These are phyloP conservation scores for Moesziomyces sp. DNA, from an alignment of 1,284 basidiomycete species.

Conservation along the genomic window DNA sequence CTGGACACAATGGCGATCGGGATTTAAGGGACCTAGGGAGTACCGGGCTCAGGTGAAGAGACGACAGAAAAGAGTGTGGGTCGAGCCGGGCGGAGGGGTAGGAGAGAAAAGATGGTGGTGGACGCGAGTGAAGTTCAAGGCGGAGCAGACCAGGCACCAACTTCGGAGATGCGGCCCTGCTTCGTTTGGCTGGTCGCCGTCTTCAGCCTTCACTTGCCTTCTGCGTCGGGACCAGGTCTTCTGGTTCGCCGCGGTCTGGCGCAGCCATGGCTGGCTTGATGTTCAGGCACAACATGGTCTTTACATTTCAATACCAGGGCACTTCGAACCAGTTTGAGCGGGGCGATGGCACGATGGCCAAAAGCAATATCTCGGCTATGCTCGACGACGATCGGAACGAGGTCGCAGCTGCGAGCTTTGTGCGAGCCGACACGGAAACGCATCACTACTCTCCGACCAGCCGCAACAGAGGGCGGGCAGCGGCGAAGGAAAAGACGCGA, in stretches of 20 bases:
- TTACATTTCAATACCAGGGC: no score
- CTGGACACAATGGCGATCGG: conserved; percentile 4
- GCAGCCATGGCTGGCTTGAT: neutral
- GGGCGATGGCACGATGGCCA: no score
- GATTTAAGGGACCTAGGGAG: neutral
- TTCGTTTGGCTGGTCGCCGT: no score
- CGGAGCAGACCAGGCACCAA: neutral
- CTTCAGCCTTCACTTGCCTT: no score
- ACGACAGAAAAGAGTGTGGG: neutral
- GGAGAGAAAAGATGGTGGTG: conserved; percentile 12
- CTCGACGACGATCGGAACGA: conserved; percentile 29
- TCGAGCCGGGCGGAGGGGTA: neutral
- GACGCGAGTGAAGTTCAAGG: conserved; percentile 1
- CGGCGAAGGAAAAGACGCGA: conserved; percentile 1
- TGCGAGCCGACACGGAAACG: neutral
- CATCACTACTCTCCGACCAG: neutral
- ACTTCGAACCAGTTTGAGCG: no score
- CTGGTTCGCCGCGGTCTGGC: neutral
- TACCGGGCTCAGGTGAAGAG: no score
- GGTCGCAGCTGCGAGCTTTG: no score
- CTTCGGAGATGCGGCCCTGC: conserved; percentile 7
- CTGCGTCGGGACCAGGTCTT: neutral
- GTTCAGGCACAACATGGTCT: conserved; percentile 8
- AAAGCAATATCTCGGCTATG: conserved; percentile 20
- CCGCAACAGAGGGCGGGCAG: neutral